These are phyloP conservation scores for Mucor velutinosus DNA, from an alignment of 371 early-diverging fungal species.

Conservation along the genomic window DNA sequence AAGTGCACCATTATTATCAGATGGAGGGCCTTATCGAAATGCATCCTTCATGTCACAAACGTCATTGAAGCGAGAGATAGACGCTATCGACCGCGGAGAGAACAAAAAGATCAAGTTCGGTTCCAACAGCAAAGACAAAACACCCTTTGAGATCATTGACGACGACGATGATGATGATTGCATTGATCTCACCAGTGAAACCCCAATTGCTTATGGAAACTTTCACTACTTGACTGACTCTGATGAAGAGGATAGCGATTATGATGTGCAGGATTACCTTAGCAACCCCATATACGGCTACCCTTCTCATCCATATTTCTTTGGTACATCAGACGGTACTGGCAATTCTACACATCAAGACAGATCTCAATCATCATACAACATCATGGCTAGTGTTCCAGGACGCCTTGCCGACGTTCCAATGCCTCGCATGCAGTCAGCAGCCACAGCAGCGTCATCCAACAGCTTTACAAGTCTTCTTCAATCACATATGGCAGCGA, in stretches of 20 bases:
- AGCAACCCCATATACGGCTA: background rate
- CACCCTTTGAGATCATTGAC: conserved; percentile 3
- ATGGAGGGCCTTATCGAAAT: background rate
- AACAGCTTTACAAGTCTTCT: background rate
- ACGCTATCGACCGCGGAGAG: background rate
- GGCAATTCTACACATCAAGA: background rate
- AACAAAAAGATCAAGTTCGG: background rate
- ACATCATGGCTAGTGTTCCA: background rate
- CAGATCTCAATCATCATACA: background rate
- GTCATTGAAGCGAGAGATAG: background rate
- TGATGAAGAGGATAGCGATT: background rate
- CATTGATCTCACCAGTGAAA: conserved; percentile 21
- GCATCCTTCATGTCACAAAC: background rate
- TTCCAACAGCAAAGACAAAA: background rate
- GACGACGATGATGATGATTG: conserved; percentile 14
- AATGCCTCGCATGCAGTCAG: background rate
- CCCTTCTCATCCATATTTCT: background rate
- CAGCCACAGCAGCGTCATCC: background rate
- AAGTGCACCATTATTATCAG: too few relatives aligned
- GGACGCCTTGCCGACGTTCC: background rate
- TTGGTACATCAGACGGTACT: background rate
- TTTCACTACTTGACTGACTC: background rate
- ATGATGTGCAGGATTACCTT: background rate
- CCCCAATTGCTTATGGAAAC: background rate
- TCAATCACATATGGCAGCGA: conserved; percentile 7